Evolutionary conservation across 768 basidiomycete species (phyloP).

Genomic region (Podaxis sp.): DNA sequence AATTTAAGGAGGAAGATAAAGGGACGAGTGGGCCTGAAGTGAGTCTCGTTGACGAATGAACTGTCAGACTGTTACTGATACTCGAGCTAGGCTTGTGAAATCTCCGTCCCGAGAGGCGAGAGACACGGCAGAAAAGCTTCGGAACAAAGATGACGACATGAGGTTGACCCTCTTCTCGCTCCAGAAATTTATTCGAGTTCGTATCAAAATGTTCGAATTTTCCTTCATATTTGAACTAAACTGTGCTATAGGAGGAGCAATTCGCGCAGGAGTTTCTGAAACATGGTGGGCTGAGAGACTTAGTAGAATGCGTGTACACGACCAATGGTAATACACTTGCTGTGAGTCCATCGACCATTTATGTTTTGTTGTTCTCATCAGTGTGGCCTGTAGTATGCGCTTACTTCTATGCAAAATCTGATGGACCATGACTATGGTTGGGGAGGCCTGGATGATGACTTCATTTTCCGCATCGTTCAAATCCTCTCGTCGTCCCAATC

Average conservation of each 20-base stretch:
- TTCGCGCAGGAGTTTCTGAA: conserved; percentile 80
- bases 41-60: conserved; percentile 24
- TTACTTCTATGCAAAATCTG: conserved; percentile 82
- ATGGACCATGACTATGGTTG: conserved; percentile 88
- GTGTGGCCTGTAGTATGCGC: conserved; percentile 61
- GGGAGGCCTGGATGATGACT: conserved; percentile 66
- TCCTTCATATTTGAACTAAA: conserved; percentile 1
- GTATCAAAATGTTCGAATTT: not conserved
- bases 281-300: conserved; percentile 66
- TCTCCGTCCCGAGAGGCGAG: conserved; percentile 78
- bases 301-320: conserved; percentile 66
- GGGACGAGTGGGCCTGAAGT: conserved; percentile 79
- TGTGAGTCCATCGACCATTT: conserved; percentile 41
- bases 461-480: conserved; percentile 77
- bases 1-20: conserved; percentile 83
- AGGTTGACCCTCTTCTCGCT: conserved; percentile 74
- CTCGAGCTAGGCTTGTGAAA: conserved; percentile 62
- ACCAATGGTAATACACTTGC: conserved; percentile 84
- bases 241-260: conserved; percentile 64
- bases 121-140: conserved; percentile 73
- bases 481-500: conserved; percentile 75
- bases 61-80: not conserved
- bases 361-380: conserved; percentile 12
- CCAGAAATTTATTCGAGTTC: conserved; percentile 76
- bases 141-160: conserved; percentile 56